These are phyloP conservation scores for Gossypium laxum DNA, from an alignment of 441 rosid genomes.

Conservation along the genomic window DNA sequence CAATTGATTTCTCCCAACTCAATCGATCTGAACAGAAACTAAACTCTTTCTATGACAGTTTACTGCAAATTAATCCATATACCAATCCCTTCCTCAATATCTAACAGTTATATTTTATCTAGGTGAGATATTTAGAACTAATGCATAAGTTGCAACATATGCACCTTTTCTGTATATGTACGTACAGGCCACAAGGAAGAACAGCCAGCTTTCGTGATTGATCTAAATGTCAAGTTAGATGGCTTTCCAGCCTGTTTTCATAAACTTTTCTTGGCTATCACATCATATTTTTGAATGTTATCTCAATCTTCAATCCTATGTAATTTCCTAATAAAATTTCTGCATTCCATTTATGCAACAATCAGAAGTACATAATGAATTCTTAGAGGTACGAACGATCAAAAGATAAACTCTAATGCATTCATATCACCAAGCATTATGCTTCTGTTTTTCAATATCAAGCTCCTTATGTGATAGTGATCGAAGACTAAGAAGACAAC, in stretches of 20 bases:
- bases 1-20: neutral
- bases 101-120: no score
- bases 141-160: neutral
- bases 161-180: neutral
- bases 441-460: neutral
- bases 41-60: neutral
- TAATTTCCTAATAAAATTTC: neutral
- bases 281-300: neutral
- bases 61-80: no score
- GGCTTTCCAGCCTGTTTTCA: constrained; percentile 1
- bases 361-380: neutral
- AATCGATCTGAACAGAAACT: neutral
- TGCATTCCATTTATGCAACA: neutral
- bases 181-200: neutral
- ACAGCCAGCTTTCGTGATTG: neutral
- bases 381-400: no score
- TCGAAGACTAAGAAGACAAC: neutral
- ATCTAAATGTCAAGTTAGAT: neutral
- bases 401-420: neutral
- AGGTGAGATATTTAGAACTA: neutral
- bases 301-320: neutral
- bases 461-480: neutral
- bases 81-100: no score
- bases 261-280: neutral
- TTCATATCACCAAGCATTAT: neutral